Base-by-base conservation (phyloP, 257 asterid species). In the Agastache rugosa region DNA sequence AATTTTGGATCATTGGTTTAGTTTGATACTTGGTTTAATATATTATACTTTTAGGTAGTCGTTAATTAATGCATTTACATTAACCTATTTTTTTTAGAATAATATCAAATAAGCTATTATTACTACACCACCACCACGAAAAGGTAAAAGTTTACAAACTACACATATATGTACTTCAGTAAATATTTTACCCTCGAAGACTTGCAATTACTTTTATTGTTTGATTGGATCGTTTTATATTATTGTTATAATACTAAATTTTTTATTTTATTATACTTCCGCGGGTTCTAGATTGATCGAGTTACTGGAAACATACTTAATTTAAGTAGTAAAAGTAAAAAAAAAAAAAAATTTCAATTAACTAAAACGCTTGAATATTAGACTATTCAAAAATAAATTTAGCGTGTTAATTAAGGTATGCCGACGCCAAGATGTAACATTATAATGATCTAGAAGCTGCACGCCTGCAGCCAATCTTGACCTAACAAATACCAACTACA, bases 391-490 rank as follows among this genome's bases (percentile, higher is more conserved):
- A 45, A 45, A 45, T 2, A 63, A 7, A n/a, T 15, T 14, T 9
- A 17, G n/a, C 17, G 2, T 5, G 3, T 53, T 53, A 54, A 7
- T 60, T 41, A 44, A 14, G 39, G 41, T 11, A 64, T 0, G 70
- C 54, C 70, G 16, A 44, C 42, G 42, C 59, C 42, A 63, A 63
- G 51, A 37, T 63, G 51, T 37, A 19, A 3, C n/a, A 8, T 6
- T 7, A 55, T 19, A 67, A 44, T 25, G 11, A 50, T 69, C 27
- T 20, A 55, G 55, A 39, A 55, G 65, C 19, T n/a, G 14, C 50
- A 19, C 67, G 51, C 53, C 55, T 64, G 67, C 48, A 56, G 56
- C 31, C 64, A 71, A 25, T 58, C 9, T 56, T 59, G 60, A 47
- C 61, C 47, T 67, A 67, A 67, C 72, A 47, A 8, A 42, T 25